Evolutionary conservation across 2,329 filamentous ascomycete genomes (phyloP), one percentile per base, ranked within the genome.

Genomic region (Colletotrichum tamarilloi): DNA sequence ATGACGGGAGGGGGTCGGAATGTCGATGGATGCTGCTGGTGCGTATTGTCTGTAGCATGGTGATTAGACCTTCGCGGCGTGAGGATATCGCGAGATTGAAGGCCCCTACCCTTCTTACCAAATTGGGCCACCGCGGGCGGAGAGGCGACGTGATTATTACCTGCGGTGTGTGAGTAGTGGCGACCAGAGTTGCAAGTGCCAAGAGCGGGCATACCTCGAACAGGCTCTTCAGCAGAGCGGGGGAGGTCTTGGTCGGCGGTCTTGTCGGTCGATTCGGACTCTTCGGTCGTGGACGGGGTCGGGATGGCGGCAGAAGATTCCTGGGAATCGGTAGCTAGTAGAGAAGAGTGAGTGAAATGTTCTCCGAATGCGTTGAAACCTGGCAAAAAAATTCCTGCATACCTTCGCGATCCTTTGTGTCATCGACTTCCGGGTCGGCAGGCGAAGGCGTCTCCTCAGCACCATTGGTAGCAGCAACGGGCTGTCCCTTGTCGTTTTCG

Each of bases 1-100:
- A 82, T 77, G 69, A 78, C 76, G 2, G 81, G 77, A 28, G 78
- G 81, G 30, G 78, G 81, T 67, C 78, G 79, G 49, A 75, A 69
- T n/a, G 67, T 53, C 22, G 65, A 30, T 5, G 58, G 60, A 8
- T 32, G 46, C 35, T 71, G 60, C 35, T 71, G 60, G 14, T n/a
- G 19, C 19, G 30, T 16, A 12, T 71, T 66, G 9, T 73, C 71
- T 73, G 67, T 14, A 19, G 8, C 26, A 19, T 62, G 56, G 64
- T 28, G 70, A 56, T 24, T 62, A 52, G 12, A n/a, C 26, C 19
- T 64, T 53, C 55, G 53, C 9, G 24, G 42, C 46, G 26, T 22
- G 26, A 32, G 24, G 16, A 2, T 6, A 57, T 52, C 32, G 14
- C 12, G 19, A 16, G 22, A 4, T 22, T 32, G n/a, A 16, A 53